Percentiles rank a stretch among this genome's conserved stretches.
These are phyloP conservation scores for Taiozyma sp. DNA, from an alignment of 1,139 yeast genomes.

Conservation along the genomic window DNA sequence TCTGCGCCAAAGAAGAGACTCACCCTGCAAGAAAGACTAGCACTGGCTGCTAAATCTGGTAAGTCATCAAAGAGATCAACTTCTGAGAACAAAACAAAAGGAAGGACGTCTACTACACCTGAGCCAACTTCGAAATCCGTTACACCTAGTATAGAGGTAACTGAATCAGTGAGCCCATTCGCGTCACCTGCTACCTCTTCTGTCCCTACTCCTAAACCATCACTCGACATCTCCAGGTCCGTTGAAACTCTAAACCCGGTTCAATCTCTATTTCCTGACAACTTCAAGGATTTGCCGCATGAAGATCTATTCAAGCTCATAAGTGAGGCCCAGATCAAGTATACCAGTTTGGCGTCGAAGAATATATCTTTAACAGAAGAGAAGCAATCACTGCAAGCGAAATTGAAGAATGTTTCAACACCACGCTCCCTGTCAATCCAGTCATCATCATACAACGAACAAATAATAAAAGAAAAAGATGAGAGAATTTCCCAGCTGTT, in stretches of 20 bases:
- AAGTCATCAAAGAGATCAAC: slow-evolving; percentile 22
- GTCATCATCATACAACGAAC: slow-evolving; percentile 5
- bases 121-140: not conserved
- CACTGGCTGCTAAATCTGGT: slow-evolving; percentile 65
- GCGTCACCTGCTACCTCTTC: not conserved
- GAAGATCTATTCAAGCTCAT: slow-evolving; percentile 21
- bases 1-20: slow-evolving; percentile 20
- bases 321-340: slow-evolving; percentile 15
- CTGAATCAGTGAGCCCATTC: not conserved
- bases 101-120: not conserved
- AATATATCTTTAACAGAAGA: slow-evolving; percentile 14
- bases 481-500: slow-evolving; percentile 41
- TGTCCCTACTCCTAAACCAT: slow-evolving; percentile 4
- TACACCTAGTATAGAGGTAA: not conserved
- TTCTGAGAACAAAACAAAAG: not conserved
- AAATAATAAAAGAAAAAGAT: slow-evolving; percentile 27
- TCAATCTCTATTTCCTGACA: slow-evolving; percentile 17
- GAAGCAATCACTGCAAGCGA: slow-evolving; percentile 15
- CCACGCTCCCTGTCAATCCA: slow-evolving; percentile 6
- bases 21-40: slow-evolving; percentile 57
- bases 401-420: slow-evolving; percentile 8
- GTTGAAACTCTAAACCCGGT: not conserved
- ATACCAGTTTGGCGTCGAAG: slow-evolving; percentile 9
- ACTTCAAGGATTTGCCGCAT: slow-evolving; percentile 11
- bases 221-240: slow-evolving; percentile 6